Evolutionary conservation across 2,329 filamentous ascomycete species (phyloP).

Genomic region (Ceratocystis smalleyi): DNA sequence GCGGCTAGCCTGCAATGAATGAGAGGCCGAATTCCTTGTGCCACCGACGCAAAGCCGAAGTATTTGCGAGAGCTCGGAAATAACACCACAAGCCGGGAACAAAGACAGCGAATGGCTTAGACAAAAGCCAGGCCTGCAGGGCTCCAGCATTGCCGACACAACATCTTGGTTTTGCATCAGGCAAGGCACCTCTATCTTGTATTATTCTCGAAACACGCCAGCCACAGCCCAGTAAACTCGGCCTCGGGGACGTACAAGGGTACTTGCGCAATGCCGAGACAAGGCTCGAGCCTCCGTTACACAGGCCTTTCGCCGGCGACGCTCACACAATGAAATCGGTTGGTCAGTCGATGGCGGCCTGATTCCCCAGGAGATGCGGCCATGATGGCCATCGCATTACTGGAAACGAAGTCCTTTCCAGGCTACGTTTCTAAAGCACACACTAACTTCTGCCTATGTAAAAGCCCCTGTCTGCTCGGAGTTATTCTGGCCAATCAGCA

Average conservation of each 20-base stretch:
- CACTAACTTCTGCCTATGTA: too few relatives aligned
- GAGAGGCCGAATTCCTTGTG: slow-evolving; percentile 13
- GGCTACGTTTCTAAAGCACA: too few relatives aligned
- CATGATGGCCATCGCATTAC: not conserved
- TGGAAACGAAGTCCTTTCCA: too few relatives aligned
- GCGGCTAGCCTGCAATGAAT: not conserved
- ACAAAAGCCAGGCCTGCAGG: not conserved
- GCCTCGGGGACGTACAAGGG: not conserved
- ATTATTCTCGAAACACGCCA: not conserved
- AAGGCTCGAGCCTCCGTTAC: not conserved
- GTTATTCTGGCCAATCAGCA: too few relatives aligned
- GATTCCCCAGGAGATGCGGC: not conserved
- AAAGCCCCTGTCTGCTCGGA: too few relatives aligned
- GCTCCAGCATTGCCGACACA: not conserved
- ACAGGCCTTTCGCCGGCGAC: not conserved
- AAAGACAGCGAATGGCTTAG: not conserved
- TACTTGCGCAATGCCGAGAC: not conserved
- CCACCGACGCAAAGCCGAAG: slow-evolving; percentile 14
- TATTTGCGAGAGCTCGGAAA: slow-evolving; percentile 11
- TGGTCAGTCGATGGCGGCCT: too few relatives aligned
- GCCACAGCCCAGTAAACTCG: not conserved
- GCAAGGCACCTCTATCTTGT: not conserved
- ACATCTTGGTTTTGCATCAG: not conserved
- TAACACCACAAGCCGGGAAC: not conserved
- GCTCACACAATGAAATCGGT: too few relatives aligned